Evolutionary conservation across 768 basidiomycete species (phyloP).

Genomic region (Leccinellum rugosiceps): DNA sequence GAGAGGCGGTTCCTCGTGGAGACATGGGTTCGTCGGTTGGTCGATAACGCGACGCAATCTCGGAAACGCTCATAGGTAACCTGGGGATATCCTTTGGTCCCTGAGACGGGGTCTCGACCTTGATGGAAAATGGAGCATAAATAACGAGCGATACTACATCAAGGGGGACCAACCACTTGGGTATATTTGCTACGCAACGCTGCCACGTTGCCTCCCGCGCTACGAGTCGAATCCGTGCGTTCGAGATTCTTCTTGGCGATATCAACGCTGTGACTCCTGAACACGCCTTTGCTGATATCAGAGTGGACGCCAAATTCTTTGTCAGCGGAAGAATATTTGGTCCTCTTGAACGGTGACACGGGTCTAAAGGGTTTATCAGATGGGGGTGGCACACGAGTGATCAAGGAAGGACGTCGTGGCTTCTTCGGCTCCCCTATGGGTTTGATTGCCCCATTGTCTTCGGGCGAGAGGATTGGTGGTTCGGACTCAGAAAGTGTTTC

Average conservation of each 20-base stretch:
- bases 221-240: conserved; percentile 50
- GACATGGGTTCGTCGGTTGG: conserved; percentile 40
- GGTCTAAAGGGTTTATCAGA: conserved; percentile 12
- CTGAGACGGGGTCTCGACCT: conserved; percentile 51
- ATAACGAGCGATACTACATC: neutral
- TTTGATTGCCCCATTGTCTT: too few relatives aligned
- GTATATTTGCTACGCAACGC: conserved; percentile 66
- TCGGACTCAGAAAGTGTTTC: too few relatives aligned
- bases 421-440: neutral
- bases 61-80: conserved; percentile 60
- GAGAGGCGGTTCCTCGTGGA: conserved; percentile 28
- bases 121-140: conserved; percentile 20
- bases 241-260: conserved; percentile 38
- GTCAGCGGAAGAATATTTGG: conserved; percentile 16
- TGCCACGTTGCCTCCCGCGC: conserved; percentile 60
- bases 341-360: conserved; percentile 19
- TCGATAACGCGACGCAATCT: conserved; percentile 63
- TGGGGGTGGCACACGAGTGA: conserved; percentile 10
- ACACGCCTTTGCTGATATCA: conserved; percentile 17
- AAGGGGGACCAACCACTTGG: conserved; percentile 42
- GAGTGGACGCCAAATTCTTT: conserved; percentile 34
- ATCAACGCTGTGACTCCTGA: conserved; percentile 32
- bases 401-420: conserved; percentile 21
- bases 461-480: too few relatives aligned
- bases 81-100: conserved; percentile 61